Evolutionary conservation across 1,284 basidiomycete species (phyloP).

Genomic region (Cystobasidiaceae sp.): DNA sequence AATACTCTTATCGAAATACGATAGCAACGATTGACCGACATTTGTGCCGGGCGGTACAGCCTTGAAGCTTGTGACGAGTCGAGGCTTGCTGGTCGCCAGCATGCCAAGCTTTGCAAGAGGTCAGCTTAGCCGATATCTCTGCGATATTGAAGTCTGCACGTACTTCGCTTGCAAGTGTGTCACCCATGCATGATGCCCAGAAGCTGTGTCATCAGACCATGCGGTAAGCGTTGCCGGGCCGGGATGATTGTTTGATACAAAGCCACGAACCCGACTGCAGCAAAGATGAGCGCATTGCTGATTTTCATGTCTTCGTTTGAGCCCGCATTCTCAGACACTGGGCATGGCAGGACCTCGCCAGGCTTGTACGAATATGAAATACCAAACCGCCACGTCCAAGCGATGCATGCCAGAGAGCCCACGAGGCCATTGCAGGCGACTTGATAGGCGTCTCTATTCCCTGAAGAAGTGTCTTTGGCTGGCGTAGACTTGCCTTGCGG

Average conservation of each 20-base stretch:
- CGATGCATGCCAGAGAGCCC: constrained; percentile 57
- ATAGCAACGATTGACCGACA: background rate
- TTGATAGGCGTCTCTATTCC: constrained; percentile 68
- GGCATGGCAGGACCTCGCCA: constrained; percentile 40
- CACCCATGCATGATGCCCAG: constrained; percentile 75
- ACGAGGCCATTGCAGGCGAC: constrained; percentile 64
- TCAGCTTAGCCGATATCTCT: background rate
- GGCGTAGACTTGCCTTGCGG: no score
- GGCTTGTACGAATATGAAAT: constrained; percentile 42
- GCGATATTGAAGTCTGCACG: no score
- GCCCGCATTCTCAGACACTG: constrained; percentile 32
- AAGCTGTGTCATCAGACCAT: constrained; percentile 31
- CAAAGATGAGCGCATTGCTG: constrained; percentile 61
- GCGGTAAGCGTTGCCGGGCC: no score
- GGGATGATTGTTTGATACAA: no score
- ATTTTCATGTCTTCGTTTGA: constrained; percentile 35
- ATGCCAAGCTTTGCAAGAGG: constrained; percentile 59
- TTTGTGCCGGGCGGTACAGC: constrained; percentile 79
- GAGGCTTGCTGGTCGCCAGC: constrained; percentile 61
- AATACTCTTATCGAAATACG: background rate
- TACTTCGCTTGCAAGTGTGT: constrained; percentile 67
- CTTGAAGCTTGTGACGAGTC: constrained; percentile 67
- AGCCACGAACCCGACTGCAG: constrained; percentile 63
- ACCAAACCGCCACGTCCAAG: constrained; percentile 56
- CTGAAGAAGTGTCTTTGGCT: constrained; percentile 37